A percentile compares a stretch with the other conserved stretches of the same genome.
Conservation (phyloP, 768 basidiomycete species). For the Rubroboletus pulcherrimus region DNA sequence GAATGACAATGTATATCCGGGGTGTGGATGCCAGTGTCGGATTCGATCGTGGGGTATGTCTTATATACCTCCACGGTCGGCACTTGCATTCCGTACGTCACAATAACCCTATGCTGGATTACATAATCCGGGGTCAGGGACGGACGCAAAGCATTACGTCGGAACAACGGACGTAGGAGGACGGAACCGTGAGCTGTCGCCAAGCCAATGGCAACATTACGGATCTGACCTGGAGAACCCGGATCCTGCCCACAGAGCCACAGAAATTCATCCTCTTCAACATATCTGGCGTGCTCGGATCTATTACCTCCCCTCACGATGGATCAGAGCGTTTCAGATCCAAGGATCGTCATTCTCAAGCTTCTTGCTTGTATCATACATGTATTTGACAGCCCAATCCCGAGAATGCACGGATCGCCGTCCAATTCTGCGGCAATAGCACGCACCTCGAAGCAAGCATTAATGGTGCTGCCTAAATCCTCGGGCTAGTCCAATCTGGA, state of each 20-base stretch:
- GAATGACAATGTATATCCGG: neutral
- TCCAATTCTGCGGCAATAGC: neutral
- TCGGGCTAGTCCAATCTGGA: neutral
- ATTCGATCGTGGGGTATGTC: neutral
- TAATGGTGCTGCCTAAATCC: neutral
- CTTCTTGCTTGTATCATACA: neutral
- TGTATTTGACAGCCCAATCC: neutral
- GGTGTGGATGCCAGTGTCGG: neutral
- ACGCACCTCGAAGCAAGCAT: neutral
- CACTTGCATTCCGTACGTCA: neutral
- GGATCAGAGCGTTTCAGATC: neutral
- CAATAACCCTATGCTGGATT: neutral
- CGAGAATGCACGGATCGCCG: neutral
- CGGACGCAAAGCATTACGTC: neutral
- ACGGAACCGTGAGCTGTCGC: constrained; percentile 10
- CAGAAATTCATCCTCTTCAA: neutral
- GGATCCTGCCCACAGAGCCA: too few relatives aligned
- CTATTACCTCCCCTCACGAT: too few relatives aligned
- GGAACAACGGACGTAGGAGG: neutral
- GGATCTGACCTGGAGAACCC: neutral
- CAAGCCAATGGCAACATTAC: neutral
- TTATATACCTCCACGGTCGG: constrained; percentile 1
- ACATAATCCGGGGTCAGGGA: constrained; percentile 13
- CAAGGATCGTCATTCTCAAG: neutral
- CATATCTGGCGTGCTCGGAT: neutral